Base-by-base conservation (phyloP, 169 alveolate genomes). In the Eimeria tenella region DNA sequence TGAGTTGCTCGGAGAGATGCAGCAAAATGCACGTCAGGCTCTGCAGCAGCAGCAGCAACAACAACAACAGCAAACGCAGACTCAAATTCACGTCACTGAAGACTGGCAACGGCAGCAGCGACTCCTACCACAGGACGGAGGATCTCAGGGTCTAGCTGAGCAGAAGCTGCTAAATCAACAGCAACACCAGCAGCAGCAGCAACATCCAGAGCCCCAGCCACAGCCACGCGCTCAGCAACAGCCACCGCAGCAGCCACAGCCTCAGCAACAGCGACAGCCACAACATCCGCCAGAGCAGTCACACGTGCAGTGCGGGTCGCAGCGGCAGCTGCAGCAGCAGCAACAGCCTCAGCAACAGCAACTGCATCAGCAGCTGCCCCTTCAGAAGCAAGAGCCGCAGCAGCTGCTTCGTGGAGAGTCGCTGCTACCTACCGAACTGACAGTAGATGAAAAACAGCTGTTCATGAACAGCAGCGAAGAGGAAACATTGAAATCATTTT, bases 51-150 rank as follows among this genome's bases (percentile, higher is more conserved):
- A 75, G 53, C 56, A 11, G 4, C 56, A 21, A 2, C 50, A n/a
- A 50, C 81, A 23, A 25, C 81, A 71, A 53, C 81, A 75, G 86
- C 68, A 71, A 21, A 50, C 49, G 55, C 81, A 71, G 81, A 19
- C 25, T 50, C 56, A 71, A 55, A 21, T 25, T 25, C 53, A 31
- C 55, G 81, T 25, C 23, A 21, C 6, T 31, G 81, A 19, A 71
- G 81, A 71, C 13, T 71, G 81, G 49, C 21, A 8, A 7, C 86
- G 50, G 65, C 86, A 75, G 86, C 86, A 75, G 42, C 86, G 7
- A 31, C 65, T 49, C 19, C 19, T 13, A 17, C 17, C 86, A 3
- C 15, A 49, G 21, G 56, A 71, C 4, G 21, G 11, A 9, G 19
- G 56, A 5, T 13, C 81, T 9, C 53, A 25, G 42, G 21, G 10